Base-by-base conservation (phyloP, 192 early-diverging fungal species). In the Fimicolochytrium jonesii region DNA sequence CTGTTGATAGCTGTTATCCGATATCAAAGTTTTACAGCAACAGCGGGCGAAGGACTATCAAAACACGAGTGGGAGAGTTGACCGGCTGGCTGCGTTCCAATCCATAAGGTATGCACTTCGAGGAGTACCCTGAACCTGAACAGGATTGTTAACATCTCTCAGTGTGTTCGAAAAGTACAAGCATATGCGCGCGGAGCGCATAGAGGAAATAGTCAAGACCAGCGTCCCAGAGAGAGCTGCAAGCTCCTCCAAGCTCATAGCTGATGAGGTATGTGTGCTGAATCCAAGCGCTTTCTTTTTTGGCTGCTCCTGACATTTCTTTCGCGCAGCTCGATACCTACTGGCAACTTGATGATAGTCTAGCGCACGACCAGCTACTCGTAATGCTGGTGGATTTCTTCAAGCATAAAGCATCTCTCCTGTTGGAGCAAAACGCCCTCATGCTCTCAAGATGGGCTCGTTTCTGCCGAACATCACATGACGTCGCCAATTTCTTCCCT, bases 391-490 rank as follows among this genome's bases (percentile, higher is more conserved):
- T 63, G 17, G 53, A 61, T 7, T 82, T 79, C 49, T 79, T 64
- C 52, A 56, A 64, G 30, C 47, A 68, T 20, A 77, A 70, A 49
- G 37, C 58, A 11, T 31, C 61, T 31, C 29, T 56, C n/a, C 17
- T 68, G 1, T 25, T 79, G 3, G 60, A 72, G 43, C 51, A 77
- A 52, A 79, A 75, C 30, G 34, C 63, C 15, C 52, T 82, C 9
- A 56, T 82, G 13, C 33, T 82, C 2, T 77, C 75, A 7, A 55
- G 80, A 49, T 82, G 80, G 80, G 52, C 55, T 34, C 46, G 80
- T 22, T 82, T 82, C 57, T 79, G 80, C 60, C 49, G 55, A 33
- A 73, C 58, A 0, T 64, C 74, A 3, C 57, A 68, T 68, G 77
- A 79, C 42, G 59, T 71, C 9, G 20, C 58, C 6, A 69, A 62